Evolutionary conservation across 2,329 filamentous ascomycete species (phyloP), one percentile per base, ranked within the genome.

Genomic region (Diaporthe nobilis): DNA sequence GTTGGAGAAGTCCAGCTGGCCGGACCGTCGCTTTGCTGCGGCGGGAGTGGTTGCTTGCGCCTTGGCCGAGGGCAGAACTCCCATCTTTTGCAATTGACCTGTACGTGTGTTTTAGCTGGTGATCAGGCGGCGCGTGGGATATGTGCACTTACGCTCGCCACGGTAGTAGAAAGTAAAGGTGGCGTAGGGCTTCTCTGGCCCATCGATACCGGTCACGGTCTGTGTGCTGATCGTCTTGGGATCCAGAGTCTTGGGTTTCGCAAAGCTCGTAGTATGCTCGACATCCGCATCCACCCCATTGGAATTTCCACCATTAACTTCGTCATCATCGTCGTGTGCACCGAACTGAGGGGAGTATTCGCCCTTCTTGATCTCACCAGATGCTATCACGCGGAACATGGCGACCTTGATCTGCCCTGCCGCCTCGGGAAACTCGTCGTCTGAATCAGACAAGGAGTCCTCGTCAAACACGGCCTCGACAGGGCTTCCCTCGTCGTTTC

Each of bases 311-410:
- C 88, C 83, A 25, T 89, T 87, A 39, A 83, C 83, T 72, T 94
- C 92, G 74, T 98, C 95, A 77, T 98, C 96, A 78, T 98, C 96
- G 81, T 98, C 97, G 80, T 98, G 95, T 3, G 96, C 96, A 83
- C 98, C 96, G 78, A 98, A 98, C 81, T 98, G 97, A 17, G 97
- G 97, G 1, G 96, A 98, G 84, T 98, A 99, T 85, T 99, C 97
- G 78, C 97, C 97, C 82, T 96, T 95, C 86, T 98, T 98, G 82
- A 99, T 98, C 84, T 98, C 97, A 20, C 97, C 97, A 9, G 95
- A 98, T 2, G 97, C 97, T 61, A 98, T 88, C 12, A 99, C 97
- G 39, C 97, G 92, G 85, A 98, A 98, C 86, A 99, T 92, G 77
- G 96, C 95, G 25, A 99, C 95, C 86, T 98, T 98, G 87, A 99